Evolutionary conservation across 345 rosid genomes (phyloP), one percentile per base, ranked within the genome.

Genomic region (Carallia brachiata): DNA sequence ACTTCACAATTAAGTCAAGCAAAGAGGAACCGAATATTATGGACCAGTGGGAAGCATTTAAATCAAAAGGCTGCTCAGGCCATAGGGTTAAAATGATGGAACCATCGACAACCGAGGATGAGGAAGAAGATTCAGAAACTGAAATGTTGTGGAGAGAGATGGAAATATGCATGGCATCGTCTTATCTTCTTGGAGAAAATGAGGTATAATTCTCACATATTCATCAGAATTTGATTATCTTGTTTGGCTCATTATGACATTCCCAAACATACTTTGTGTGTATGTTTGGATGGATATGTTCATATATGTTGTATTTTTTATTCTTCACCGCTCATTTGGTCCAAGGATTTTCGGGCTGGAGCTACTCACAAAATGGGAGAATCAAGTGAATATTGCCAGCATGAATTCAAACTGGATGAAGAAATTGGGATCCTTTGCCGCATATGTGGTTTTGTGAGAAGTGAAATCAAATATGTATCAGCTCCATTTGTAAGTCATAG

Each of bases 131-230:
- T n/a, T 86, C 94, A 7, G 98, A 90, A 73, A 76, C 62, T 36
- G 96, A 92, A 40, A 80, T 89, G 83, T 77, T 92, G 74, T 92
- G 98, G 99, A 85, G 78, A 82, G 98, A 95, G 78, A 89, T 95
- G 98, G 93, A 89, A 62, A 76, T 90, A 37, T 85, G 80, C 61
- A 61, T 89, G 88, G 91, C 98, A 70, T 88, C 97, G 30, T 74
- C 86, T 37, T 88, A 84, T 85, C 81, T 92, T 55, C 83, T 85
- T 0, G 94, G 88, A 61, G 93, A 92, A 71, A 81, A 83, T 52
- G 96, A 92, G 97, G 99, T 90, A 78, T 44, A 23, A 23, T 4
- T 28, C 16, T 39, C n/a, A 55, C n/a, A 32, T 61, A 4, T 36
- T 36, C 52, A 44, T 62, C 34, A 56, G 32, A 6, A 52, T n/a